phyloP scores from a whole-genome alignment of 139 green algal genomes.

The Diplosphaera chodatii region DNA sequence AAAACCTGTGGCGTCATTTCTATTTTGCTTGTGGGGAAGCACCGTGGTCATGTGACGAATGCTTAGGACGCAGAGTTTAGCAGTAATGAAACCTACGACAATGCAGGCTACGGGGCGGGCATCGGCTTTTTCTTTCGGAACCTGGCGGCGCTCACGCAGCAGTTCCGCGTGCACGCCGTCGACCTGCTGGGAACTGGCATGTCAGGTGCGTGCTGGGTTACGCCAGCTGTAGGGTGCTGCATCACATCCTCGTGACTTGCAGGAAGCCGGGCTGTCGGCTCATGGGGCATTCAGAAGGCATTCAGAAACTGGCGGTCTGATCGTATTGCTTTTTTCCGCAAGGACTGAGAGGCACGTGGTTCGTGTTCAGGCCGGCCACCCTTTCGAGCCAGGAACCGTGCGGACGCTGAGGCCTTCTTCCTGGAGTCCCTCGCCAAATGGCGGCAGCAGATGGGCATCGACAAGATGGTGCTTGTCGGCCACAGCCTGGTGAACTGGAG shows the following conservation, averaged over 20 bases:
- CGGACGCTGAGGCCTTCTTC: slow-evolving; percentile 78
- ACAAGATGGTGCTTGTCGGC: slow-evolving; percentile 68
- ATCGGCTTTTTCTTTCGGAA: slow-evolving; percentile 58
- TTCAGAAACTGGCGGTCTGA: too few species aligned
- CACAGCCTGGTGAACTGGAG: slow-evolving; percentile 64
- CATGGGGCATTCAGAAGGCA: too few species aligned
- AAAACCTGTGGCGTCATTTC: too few species aligned
- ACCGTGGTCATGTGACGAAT: too few species aligned
- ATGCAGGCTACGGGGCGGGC: slow-evolving; percentile 51
- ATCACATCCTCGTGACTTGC: too few species aligned
- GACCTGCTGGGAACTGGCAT: slow-evolving; percentile 83
- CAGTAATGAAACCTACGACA: too few species aligned
- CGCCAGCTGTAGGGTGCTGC: too few species aligned
- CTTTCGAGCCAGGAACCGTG: slow-evolving; percentile 44
- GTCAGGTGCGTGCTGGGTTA: too few species aligned
- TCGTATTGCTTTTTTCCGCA: too few species aligned
- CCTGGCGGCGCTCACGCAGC: slow-evolving; percentile 36
- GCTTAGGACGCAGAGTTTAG: too few species aligned
- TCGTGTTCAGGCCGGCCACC: slow-evolving; percentile 49
- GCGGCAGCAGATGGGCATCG: slow-evolving; percentile 47
- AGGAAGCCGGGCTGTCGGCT: too few species aligned
- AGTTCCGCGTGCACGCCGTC: slow-evolving; percentile 54
- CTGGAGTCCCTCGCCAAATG: slow-evolving; percentile 60
- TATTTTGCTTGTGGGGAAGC: too few species aligned
- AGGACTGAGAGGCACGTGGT: background rate